Evolutionary conservation across 805 yeast genomes (phyloP).

Genomic region (Diddensiella caesifluorescens): DNA sequence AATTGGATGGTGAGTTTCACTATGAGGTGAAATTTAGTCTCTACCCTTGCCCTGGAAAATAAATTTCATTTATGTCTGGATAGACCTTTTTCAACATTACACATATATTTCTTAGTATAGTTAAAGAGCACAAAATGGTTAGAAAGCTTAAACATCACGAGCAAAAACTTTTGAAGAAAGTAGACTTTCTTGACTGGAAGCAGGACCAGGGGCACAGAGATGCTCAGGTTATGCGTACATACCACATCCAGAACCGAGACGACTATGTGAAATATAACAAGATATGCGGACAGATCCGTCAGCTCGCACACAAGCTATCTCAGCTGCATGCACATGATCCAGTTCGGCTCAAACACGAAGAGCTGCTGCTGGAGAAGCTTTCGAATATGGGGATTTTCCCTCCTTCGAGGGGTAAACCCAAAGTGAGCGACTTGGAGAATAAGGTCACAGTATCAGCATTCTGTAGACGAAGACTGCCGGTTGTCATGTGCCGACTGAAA

Average conservation of each 20-base stretch:
- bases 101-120: too few relatives aligned
- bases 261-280: slow-evolving; percentile 93
- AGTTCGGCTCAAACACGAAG: slow-evolving; percentile 81
- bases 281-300: slow-evolving; percentile 86
- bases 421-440: slow-evolving; percentile 87
- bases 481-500: slow-evolving; percentile 86
- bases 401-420: slow-evolving; percentile 55
- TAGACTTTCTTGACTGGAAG: slow-evolving; percentile 96
- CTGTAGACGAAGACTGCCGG: slow-evolving; percentile 88
- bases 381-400: slow-evolving; percentile 84
- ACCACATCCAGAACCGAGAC: slow-evolving; percentile 89
- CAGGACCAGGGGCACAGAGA: slow-evolving; percentile 94
- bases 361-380: slow-evolving; percentile 77
- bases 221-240: slow-evolving; percentile 91
- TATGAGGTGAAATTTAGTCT: too few relatives aligned
- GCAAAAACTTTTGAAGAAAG: slow-evolving; percentile 88
- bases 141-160: slow-evolving; percentile 90
- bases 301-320: slow-evolving; percentile 80
- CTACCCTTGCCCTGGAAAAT: too few relatives aligned
- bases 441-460: slow-evolving; percentile 87
- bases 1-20: too few relatives aligned
- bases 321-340: slow-evolving; percentile 84
- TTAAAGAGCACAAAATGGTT: slow-evolving; percentile 14
- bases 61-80: too few relatives aligned
- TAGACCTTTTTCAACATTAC: too few relatives aligned